Evolutionary conservation across 75 land plant species (phyloP), one percentile per base, ranked within the genome.

Genomic region (Cryptomeria japonica): DNA sequence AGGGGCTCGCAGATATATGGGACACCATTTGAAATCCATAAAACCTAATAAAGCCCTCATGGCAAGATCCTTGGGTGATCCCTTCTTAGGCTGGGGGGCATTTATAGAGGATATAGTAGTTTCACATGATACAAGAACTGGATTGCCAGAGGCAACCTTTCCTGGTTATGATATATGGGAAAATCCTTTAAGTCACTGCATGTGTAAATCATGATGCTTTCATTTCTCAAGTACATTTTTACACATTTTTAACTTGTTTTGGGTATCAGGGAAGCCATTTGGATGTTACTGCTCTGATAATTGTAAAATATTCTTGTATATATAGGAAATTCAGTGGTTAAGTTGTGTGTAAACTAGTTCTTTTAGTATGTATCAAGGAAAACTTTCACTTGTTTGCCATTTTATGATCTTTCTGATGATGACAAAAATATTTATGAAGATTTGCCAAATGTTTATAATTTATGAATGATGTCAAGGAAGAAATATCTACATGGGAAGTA

Each of bases 21-120:
- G 99, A 19, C 99, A 97, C 91, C 90, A 88, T 16, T 90, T 87
- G 31, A 97, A 97, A 86, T 97, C 99, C 15, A 96, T 97, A 80
- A 97, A 97, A 86, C 99, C 99, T 6, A 94, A 97, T 87, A 97
- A 97, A 89, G 96, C 96, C 1, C 88, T 97, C 12, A 96, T 97
- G 96, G 95, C 99, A 28, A 96, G 96, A 88, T 93, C 94, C 18
- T 94, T 97, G 84, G 99, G 99, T 14, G 99, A 97, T 42, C 99
- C 99, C 3, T 92, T 91, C 88, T 91, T 97, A 91, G 98, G 98
- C 0, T 97, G 99, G 99, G 95, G 95, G 15, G 83, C 88, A 12
- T 96, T 97, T 77, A 93, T 95, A 15, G 94, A 94, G 53, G 97
- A 97, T 84, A 97, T 97, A 36, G 91, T 94, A 22, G 86, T 91